Evolutionary conservation across 441 rosid species (phyloP).

Genomic region (Aquilaria agallochum): DNA sequence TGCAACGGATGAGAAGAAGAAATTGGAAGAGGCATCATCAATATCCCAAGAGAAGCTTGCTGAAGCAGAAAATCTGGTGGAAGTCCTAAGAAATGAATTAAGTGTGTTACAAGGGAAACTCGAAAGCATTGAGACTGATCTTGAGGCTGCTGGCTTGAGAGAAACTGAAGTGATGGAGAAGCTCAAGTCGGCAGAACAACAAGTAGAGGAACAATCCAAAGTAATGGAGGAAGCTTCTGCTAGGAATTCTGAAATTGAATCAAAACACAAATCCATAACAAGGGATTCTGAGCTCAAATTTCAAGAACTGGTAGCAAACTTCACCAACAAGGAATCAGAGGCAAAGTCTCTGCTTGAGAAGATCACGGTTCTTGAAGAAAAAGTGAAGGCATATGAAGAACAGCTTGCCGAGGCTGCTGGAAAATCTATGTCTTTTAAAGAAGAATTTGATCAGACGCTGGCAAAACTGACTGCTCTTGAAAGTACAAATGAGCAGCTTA

Average conservation of each 20-base stretch:
- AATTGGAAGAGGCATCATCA: conserved; percentile 51
- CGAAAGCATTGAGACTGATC: conserved; percentile 61
- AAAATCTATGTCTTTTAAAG: conserved; percentile 54
- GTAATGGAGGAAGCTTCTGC: conserved; percentile 50
- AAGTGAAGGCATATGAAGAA: conserved; percentile 39
- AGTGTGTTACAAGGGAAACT: conserved; percentile 55
- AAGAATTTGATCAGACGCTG: conserved; percentile 58
- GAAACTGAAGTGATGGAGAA: conserved; percentile 65
- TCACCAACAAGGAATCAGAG: conserved; percentile 55
- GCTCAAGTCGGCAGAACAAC: conserved; percentile 73
- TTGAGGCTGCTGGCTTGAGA: conserved; percentile 55
- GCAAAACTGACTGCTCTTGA: conserved; percentile 52
- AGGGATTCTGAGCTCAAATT: conserved; percentile 62
- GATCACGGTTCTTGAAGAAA: conserved; percentile 40
- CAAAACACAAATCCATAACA: conserved; percentile 45
- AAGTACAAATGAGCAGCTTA: conserved; percentile 54
- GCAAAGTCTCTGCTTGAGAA: conserved; percentile 51
- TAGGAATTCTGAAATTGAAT: conserved; percentile 58
- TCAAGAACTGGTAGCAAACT: conserved; percentile 38
- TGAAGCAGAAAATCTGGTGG: conserved; percentile 69
- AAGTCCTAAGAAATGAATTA: conserved; percentile 65
- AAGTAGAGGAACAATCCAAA: conserved; percentile 50
- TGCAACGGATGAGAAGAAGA: conserved; percentile 62
- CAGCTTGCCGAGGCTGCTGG: conserved; percentile 40
- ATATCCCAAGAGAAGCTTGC: conserved; percentile 47